These are phyloP conservation scores for Stylosanthes scabra DNA, from an alignment of 331 rosid species.

Conservation along the genomic window DNA sequence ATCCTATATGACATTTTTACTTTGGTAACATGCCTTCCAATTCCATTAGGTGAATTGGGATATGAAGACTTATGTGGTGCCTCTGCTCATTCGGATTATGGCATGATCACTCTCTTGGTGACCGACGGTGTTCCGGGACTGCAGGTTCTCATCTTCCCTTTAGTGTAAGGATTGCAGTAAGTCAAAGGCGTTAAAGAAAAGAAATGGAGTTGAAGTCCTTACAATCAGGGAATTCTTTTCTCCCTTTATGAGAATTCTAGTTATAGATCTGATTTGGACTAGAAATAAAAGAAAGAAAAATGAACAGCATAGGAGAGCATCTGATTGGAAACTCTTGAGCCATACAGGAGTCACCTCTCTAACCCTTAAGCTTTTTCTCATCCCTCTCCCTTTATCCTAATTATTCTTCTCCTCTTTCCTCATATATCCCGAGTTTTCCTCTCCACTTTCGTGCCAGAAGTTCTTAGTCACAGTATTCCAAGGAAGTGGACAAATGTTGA, in stretches of 20 bases:
- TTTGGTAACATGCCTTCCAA: constrained; percentile 14
- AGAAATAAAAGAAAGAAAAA: constrained; percentile 4
- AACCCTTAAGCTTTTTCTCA: neutral
- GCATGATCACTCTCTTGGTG: constrained; percentile 78
- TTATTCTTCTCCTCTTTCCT: neutral
- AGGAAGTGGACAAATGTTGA: too few relatives aligned
- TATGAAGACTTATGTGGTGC: constrained; percentile 66
- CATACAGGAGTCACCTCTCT: neutral
- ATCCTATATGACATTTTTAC: constrained; percentile 4
- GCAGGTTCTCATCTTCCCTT: constrained; percentile 63
- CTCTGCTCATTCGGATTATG: constrained; percentile 93
- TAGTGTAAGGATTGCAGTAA: constrained; percentile 1
- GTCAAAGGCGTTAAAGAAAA: neutral
- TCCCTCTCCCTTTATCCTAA: neutral
- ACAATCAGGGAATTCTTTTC: constrained; percentile 7
- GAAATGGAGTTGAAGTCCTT: constrained; percentile 13
- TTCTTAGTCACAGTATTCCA: too few relatives aligned
- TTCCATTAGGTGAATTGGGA: constrained; percentile 62
- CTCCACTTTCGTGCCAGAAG: neutral
- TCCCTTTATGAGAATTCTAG: constrained; percentile 1
- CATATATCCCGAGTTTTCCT: constrained; percentile 3
- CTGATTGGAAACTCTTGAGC: neutral
- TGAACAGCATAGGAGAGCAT: neutral
- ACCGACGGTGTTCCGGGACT: constrained; percentile 81
- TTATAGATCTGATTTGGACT: neutral